Evolutionary conservation across 352 stramenopile genomes (phyloP).

Genomic region (Globisporangium cylindrosporum): DNA sequence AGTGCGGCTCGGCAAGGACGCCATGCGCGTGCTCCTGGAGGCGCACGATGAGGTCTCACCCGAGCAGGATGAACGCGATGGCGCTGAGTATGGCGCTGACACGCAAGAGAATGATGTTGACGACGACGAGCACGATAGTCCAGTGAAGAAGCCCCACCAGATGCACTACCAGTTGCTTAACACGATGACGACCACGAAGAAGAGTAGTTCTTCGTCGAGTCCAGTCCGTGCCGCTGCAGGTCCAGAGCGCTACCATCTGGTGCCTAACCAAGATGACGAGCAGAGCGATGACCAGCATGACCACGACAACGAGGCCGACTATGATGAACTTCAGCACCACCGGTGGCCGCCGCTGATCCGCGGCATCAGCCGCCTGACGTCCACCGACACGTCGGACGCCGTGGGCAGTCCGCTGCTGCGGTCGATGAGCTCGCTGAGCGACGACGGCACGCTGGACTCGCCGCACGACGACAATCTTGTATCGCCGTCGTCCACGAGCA

Average conservation of each 20-base stretch:
- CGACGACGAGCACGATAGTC: background rate
- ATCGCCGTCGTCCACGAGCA: constrained; percentile 59
- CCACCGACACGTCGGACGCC: constrained; percentile 24
- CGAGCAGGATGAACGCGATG: constrained; percentile 14
- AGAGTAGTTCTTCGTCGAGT: constrained; percentile 7
- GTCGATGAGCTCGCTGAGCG: constrained; percentile 39
- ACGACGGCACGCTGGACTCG: constrained; percentile 34
- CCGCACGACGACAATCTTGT: constrained; percentile 48
- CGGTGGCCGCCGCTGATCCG: constrained; percentile 14
- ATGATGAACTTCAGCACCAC: background rate
- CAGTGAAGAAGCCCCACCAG: constrained; percentile 6
- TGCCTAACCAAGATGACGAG: background rate
- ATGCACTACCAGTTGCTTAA: constrained; percentile 7
- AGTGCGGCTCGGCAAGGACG: constrained; percentile 35
- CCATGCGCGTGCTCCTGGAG: constrained; percentile 44
- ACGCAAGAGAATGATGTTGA: constrained; percentile 8
- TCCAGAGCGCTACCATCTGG: constrained; percentile 2
- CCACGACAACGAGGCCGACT: background rate
- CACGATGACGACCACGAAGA: background rate
- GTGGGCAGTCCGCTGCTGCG: constrained; percentile 32
- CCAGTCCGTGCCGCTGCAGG: background rate
- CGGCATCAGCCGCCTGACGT: constrained; percentile 13
- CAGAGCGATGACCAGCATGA: constrained; percentile 7
- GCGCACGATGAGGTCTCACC: constrained; percentile 17
- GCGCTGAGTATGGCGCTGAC: constrained; percentile 5